Evolutionary conservation across 1,284 basidiomycete genomes (phyloP).

Genomic region (Rhodotorula sp.): DNA sequence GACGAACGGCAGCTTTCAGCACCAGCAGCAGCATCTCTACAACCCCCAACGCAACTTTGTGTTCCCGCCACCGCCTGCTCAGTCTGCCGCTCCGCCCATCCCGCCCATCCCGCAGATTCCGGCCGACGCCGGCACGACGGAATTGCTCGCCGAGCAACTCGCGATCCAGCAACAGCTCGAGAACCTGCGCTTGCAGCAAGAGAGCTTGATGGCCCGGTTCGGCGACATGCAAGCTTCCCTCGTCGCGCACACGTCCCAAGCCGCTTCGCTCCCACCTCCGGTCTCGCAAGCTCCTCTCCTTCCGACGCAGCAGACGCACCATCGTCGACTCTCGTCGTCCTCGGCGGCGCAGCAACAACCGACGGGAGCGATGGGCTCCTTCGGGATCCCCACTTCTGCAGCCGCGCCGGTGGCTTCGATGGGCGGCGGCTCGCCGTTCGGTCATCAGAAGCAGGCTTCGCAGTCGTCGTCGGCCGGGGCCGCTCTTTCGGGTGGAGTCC

Average conservation of each 20-base stretch:
- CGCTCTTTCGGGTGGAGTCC: conserved; percentile 15
- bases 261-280: background rate
- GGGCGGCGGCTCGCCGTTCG: background rate
- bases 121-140: background rate
- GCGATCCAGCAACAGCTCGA: conserved; percentile 53
- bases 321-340: conserved; percentile 79
- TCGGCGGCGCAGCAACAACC: conserved; percentile 52
- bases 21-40: background rate
- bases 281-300: background rate
- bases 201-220: conserved; percentile 50
- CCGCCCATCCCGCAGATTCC: background rate
- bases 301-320: conserved; percentile 48
- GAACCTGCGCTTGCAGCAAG: conserved; percentile 51
- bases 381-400: conserved; percentile 7
- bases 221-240: conserved; percentile 45
- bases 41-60: conserved; percentile 46
- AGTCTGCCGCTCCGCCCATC: background rate
- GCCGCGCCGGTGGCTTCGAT: background rate
- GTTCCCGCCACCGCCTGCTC: conserved; percentile 3
- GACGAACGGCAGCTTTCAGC: background rate
- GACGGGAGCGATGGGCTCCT: conserved; percentile 54
- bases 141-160: conserved; percentile 49
- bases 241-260: conserved; percentile 7
- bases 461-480: background rate
- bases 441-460: conserved; percentile 44